Evolutionary conservation across 768 basidiomycete species (phyloP).

Genomic region (Cyathus striatus): DNA sequence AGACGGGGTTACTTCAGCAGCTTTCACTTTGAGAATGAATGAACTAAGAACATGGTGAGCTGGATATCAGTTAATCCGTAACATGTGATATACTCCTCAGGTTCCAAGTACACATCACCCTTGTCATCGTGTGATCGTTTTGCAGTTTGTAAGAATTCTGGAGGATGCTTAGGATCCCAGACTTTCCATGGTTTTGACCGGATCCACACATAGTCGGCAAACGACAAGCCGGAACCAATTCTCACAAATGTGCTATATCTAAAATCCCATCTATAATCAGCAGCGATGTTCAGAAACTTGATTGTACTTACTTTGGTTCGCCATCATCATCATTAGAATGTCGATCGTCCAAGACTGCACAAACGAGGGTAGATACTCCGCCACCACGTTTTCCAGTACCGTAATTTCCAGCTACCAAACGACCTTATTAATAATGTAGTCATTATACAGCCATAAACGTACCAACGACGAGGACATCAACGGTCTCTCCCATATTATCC

Average conservation of each 20-base stretch:
- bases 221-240: slow-evolving; percentile 85
- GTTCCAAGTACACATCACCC: slow-evolving; percentile 88
- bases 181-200: slow-evolving; percentile 76
- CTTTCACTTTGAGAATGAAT: slow-evolving; percentile 91
- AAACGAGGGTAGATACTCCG: slow-evolving; percentile 84
- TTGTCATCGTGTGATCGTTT: slow-evolving; percentile 68
- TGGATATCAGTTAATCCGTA: background rate
- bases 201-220: slow-evolving; percentile 84
- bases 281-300: background rate
- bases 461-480: slow-evolving; percentile 91
- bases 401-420: slow-evolving; percentile 69
- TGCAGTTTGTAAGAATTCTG: slow-evolving; percentile 61
- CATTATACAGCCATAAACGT: slow-evolving; percentile 17
- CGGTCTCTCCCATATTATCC: slow-evolving; percentile 91
- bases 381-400: slow-evolving; percentile 84
- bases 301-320: slow-evolving; percentile 50
- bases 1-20: slow-evolving; percentile 79
- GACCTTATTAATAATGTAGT: no score
- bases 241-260: slow-evolving; percentile 88
- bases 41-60: slow-evolving; percentile 40
- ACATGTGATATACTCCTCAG: slow-evolving; percentile 62
- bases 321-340: slow-evolving; percentile 48
- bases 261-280: slow-evolving; percentile 2
- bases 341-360: slow-evolving; percentile 82
- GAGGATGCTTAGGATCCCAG: slow-evolving; percentile 71